Evolutionary conservation across 1,139 yeast genomes (phyloP), one percentile per base, ranked within the genome.

Genomic region (Scheffersomyces titani): DNA sequence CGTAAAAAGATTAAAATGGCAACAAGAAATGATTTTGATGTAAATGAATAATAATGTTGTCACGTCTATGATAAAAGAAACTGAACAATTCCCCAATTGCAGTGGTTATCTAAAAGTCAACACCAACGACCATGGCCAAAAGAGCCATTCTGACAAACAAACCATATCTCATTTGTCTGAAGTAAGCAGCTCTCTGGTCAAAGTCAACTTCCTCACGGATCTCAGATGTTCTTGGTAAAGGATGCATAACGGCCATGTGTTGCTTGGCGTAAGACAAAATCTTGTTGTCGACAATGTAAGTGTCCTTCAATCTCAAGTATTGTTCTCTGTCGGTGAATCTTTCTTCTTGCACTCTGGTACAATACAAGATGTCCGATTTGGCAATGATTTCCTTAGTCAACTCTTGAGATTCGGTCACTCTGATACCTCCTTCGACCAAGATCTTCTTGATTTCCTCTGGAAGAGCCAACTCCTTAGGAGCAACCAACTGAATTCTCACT

Each of bases 241-340:
- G 99, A 75, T 96, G 99, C 97, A 96, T 89, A 62, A 96, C 90
- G 76, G 97, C 92, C 99, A 94, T 94, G 78, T 94, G 98, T 75
- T 92, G 92, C 81, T 96, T 96, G 67, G 99, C 98, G 73, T 89
- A 87, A 53, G 92, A 84, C 72, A 96, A 84, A 63, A 94, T 90
- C 78, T 85, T 88, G 85, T 94, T 93, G 79, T 94, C 97, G 63
- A 96, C 96, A 70, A 92, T 84, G 76, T 92, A 96, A 40, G 91
- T 83, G 73, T 94, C 97, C 84, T 92, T 94, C 74, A 94, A 86
- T 70, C 94, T 84, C 72, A 89, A 88, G 78, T 92, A 96, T 73
- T 92, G 90, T 53, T 80, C 87, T 67, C 76, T 80, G 72, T 88
- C 88, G 55, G 82, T 78, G 73, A 96, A 96, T 77, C 99, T 88